Base-by-base conservation (phyloP, 345 rosid genomes). In the Odontarrhena argentea region DNA sequence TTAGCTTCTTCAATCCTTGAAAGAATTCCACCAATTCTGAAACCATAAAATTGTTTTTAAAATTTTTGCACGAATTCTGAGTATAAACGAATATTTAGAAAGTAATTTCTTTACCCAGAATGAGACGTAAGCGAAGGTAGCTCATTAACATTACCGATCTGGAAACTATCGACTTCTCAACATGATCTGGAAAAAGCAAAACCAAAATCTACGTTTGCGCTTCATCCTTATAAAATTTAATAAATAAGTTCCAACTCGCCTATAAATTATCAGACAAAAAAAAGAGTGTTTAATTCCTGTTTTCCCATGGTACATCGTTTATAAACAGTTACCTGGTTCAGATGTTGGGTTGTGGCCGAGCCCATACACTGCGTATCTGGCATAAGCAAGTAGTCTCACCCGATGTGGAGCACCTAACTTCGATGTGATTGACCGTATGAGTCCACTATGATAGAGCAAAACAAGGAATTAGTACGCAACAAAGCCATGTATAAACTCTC, bases 401-500 rank as follows among this genome's bases (percentile, higher is more conserved):
- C 55, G 77, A 68, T 89, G 85, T 14, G 96, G 77, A 68, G 91
- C 83, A 6, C 85, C 84, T 60, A 92, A 74, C 76, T 82, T 83
- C 77, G 79, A 58, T 4, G 79, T 66, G 53, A 79, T 40, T 8
- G 96, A 89, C 70, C 96, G 80, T 65, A 92, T 76, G 54, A 89
- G 81, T 47, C 86, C 96, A 46, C 97, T 91, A 76, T 46, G 60
- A 75, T 3, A 63, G 52, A 69, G 1, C 22, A 50, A 58, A 57
- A 55, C 38, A 22, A 22, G 48, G 25, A 37, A 40, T 48, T 36
- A 53, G 30, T 63, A 43, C 13, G 15, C n/a, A 30, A 40, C 6
- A 32, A 41, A 30, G 28, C 6, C 42, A 42, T 53, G 32, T 12
- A 62, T 26, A 48, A 5, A 57, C 13, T 14, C 11, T 13, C 3